Evolutionary conservation across 352 stramenopile species (phyloP), one percentile per base, ranked within the genome.

Genomic region (Globisporangium alternatum): DNA sequence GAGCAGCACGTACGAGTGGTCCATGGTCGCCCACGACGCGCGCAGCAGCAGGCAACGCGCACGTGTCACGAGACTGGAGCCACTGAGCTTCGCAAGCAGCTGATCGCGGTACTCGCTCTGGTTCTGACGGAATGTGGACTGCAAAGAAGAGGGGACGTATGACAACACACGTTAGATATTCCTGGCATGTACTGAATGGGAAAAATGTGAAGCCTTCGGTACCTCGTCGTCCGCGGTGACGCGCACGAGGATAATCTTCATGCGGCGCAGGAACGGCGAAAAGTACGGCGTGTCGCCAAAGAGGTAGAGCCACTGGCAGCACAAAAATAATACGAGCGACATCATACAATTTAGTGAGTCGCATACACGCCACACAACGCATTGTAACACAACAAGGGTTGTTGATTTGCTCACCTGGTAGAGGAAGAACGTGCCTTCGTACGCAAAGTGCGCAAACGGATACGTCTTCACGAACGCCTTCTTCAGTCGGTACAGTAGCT

Each of bases 251-350:
- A 87, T 68, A 8, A 85, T 85, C 70, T 90, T 89, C 70, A 94
- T 82, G 28, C 69, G 72, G 0, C 75, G 82, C 15, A 94, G 64
- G 49, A 94, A 88, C 3, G 87, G 87, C 7, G 87, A 90, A 60
- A 96, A 96, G 53, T 89, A 92, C 4, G 78, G 81, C 4, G 87
- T 93, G 47, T 94, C 82, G 28, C 83, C 85, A 69, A 96, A 89
- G 60, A 96, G 60, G 72, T 96, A 96, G 28, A 94, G 62, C 87
- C 83, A 92, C 77, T 96, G 49, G 6, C 37, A 17, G 25, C 15
- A 28, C 53, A 31, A 3, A 68, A 33, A 41, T 9, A 57, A 28
- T 2, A 39, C 4, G 28, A 54, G 17, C 17, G 37, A 28, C n/a
- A 22, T 15, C 47, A 45, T 44, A 44, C 4, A 58, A 10, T 7